These are phyloP conservation scores for Pseudogymnoascus sp. DNA, from an alignment of 2,329 filamentous ascomycete species.

Conservation along the genomic window DNA sequence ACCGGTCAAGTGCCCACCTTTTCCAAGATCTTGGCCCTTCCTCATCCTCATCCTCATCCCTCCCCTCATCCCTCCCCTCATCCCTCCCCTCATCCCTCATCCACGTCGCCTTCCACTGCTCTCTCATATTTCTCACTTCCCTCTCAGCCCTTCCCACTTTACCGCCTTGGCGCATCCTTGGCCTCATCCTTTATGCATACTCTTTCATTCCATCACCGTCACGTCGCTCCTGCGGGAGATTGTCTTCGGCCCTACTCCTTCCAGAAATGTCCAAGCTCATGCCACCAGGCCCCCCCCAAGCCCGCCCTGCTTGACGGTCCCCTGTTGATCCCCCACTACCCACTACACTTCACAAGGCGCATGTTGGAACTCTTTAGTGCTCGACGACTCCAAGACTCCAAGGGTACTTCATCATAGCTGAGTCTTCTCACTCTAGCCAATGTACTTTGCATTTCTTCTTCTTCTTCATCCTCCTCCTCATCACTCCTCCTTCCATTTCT, in stretches of 20 bases:
- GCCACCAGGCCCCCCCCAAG: too few species aligned
- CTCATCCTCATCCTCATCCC: background rate
- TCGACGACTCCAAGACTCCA: background rate
- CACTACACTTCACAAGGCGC: background rate
- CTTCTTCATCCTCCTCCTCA: background rate
- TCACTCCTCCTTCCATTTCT: background rate
- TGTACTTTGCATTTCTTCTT: background rate
- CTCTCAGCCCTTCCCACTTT: background rate
- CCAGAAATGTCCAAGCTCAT: background rate
- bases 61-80: too few species aligned
- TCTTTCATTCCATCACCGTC: background rate
- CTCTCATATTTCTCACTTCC: background rate
- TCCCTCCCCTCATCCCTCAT: too few species aligned
- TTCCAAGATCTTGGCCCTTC: background rate
- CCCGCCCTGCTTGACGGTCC: background rate
- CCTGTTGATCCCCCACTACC: background rate
- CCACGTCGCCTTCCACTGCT: background rate
- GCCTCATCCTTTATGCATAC: background rate
- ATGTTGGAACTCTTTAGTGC: background rate
- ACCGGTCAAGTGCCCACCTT: background rate
- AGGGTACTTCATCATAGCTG: background rate
- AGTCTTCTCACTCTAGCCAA: background rate
- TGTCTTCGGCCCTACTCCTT: background rate
- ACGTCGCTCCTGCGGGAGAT: background rate
- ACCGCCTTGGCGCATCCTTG: background rate